Conservation (phyloP, 2,329 filamentous ascomycete genomes). For the Cordyceps cicadae region DNA sequence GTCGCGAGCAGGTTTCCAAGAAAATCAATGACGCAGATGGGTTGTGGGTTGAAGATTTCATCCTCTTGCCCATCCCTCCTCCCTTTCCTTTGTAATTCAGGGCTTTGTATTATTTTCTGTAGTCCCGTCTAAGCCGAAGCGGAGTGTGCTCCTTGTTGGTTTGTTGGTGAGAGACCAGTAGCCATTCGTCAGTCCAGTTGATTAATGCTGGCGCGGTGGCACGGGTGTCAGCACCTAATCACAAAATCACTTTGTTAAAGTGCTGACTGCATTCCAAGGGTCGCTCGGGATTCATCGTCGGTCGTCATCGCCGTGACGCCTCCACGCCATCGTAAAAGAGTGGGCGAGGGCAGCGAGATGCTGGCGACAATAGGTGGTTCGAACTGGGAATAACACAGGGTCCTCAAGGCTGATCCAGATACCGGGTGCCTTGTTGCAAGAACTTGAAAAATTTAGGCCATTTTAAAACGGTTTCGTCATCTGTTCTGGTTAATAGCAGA, state of each 20-base stretch:
- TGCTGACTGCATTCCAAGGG: background rate
- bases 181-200: background rate
- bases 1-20: background rate
- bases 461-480: too few species aligned
- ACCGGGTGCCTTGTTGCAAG: background rate
- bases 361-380: background rate
- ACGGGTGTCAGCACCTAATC: conserved; percentile 9
- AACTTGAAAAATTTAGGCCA: background rate
- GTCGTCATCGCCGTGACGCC: background rate
- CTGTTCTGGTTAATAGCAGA: too few species aligned
- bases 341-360: background rate
- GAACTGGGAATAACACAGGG: background rate
- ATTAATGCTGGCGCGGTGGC: background rate
- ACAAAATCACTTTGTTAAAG: background rate
- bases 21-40: background rate
- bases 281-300: background rate
- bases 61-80: background rate
- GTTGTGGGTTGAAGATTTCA: background rate
- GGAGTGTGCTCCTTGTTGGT: background rate
- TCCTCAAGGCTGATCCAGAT: background rate
- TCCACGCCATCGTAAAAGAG: background rate
- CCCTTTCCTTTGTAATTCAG: background rate
- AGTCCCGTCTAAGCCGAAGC: background rate
- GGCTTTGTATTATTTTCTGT: background rate
- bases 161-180: background rate